These are phyloP conservation scores for Epichloe amarillans DNA, from an alignment of 2,329 filamentous ascomycete species.

Conservation along the genomic window DNA sequence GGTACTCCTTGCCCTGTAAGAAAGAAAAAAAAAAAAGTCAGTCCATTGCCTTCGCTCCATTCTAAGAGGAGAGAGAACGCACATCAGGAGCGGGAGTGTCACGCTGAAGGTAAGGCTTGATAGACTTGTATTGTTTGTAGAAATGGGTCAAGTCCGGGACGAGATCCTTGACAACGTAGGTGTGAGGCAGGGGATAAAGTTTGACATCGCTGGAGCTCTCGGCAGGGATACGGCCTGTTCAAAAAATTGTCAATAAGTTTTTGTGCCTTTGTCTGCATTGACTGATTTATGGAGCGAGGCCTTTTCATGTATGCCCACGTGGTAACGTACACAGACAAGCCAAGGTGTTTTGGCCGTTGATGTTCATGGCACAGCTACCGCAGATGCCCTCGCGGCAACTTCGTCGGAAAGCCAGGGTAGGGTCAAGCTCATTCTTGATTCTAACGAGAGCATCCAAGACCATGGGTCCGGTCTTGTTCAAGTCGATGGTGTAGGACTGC, in stretches of 20 bases:
- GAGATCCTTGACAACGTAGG: conserved; percentile 97
- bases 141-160: conserved; percentile 96
- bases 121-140: conserved; percentile 99
- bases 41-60: neutral
- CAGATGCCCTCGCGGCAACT: conserved; percentile 98
- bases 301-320: neutral
- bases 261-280: neutral
- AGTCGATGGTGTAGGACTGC: conserved; percentile 87
- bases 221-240: conserved; percentile 76
- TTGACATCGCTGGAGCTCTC: conserved; percentile 71
- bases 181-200: conserved; percentile 96
- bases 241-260: neutral
- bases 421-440: conserved; percentile 98
- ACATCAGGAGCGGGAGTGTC: conserved; percentile 74
- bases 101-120: conserved; percentile 95
- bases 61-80: conserved; percentile 26
- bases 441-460: conserved; percentile 90
- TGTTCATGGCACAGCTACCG: conserved; percentile 99
- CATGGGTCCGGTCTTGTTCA: conserved; percentile 99
- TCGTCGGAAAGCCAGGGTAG: conserved; percentile 87
- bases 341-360: conserved; percentile 95
- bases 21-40: neutral
- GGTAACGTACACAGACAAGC: conserved; percentile 80
- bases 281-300: neutral
- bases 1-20: conserved; percentile 72